Base-by-base conservation (phyloP, 2,329 filamentous ascomycete species). In the Ceratocystiopsis sp. region DNA sequence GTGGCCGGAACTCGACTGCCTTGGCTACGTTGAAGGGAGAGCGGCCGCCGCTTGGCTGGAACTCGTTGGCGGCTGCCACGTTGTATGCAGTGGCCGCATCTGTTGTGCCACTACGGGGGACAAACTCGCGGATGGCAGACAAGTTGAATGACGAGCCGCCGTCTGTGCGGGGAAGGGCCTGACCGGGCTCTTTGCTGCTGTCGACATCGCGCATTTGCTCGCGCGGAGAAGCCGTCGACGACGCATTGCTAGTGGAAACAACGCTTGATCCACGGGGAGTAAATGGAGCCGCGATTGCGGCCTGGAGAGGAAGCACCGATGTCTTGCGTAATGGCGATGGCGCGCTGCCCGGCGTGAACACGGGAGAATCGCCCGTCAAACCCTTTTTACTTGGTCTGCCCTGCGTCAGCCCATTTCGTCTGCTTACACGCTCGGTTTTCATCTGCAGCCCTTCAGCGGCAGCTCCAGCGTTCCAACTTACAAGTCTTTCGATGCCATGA, bases 361-460 rank as follows among this genome's bases (percentile, higher is more conserved):
- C 84, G 13, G 91, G 89, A 10, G 91, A 96, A 55, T 96, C 91
- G 55, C 94, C 91, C 60, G 93, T 98, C 51, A 98, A 70, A 25
- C 80, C 69, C 60, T 86, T 91, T 61, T 84, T 85, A 19, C 66
- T 56, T 46, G 67, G 37, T 25, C 32, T 43, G 25, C 32, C 9
- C 18, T 12, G n/a, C 25, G 25, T 29, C 10, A 29, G 25, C 10
- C 25, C 10, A 10, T 29, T 2, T 29, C 25, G 25, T 10, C 25
- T 29, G 10, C 25, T 29, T 9, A 14, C 13, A 37, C 39, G 36
- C 41, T 40, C 32, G n/a, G 14, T 8, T 29, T 29, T 4, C 9
- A 29, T 29, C 9, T 4, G 10, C 6, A 29, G 25, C 25, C 10
- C 25, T 8, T 29, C 25, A 29, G 10, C 6, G 25, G 9, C 6